Percentiles rank a stretch among this genome's conserved stretches.
phyloP scores from a whole-genome alignment of 352 stramenopile genomes.

The Pythium vanterpoolii region DNA sequence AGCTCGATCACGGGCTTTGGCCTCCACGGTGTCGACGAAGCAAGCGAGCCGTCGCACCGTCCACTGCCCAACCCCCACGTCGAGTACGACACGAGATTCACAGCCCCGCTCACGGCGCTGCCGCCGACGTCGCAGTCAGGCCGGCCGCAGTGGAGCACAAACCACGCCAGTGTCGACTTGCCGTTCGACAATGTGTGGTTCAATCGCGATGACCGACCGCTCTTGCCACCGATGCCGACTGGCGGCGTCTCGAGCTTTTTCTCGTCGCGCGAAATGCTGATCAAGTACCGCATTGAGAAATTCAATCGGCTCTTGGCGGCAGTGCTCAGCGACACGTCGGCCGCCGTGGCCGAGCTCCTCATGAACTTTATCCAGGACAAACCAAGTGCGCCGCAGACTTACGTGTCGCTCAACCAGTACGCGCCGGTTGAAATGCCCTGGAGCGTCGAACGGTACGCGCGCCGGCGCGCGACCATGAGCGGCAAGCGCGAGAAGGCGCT shows the following conservation, averaged over 20 bases:
- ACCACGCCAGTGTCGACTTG: slow-evolving; percentile 39
- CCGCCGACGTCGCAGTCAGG: not conserved
- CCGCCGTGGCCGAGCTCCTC: slow-evolving; percentile 51
- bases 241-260: slow-evolving; percentile 65
- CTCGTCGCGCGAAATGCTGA: slow-evolving; percentile 50
- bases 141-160: slow-evolving; percentile 29
- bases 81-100: slow-evolving; percentile 30
- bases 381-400: slow-evolving; percentile 48
- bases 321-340: slow-evolving; percentile 61
- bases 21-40: slow-evolving; percentile 28
- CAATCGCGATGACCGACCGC: slow-evolving; percentile 40
- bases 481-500: slow-evolving; percentile 36
- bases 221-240: slow-evolving; percentile 47
- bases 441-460: slow-evolving; percentile 56
- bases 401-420: slow-evolving; percentile 75
- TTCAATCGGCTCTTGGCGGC: slow-evolving; percentile 74
- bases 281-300: slow-evolving; percentile 57
- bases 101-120: slow-evolving; percentile 2
- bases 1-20: slow-evolving; percentile 22
- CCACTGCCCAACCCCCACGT: slow-evolving; percentile 13
- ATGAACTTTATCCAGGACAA: slow-evolving; percentile 82
- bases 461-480: slow-evolving; percentile 61
- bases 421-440: slow-evolving; percentile 65
- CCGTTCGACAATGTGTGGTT: slow-evolving; percentile 56
- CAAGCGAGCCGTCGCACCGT: slow-evolving; percentile 3